phyloP scores from a whole-genome alignment of 2,329 filamentous ascomycete species.

The Alternaria longipes region DNA sequence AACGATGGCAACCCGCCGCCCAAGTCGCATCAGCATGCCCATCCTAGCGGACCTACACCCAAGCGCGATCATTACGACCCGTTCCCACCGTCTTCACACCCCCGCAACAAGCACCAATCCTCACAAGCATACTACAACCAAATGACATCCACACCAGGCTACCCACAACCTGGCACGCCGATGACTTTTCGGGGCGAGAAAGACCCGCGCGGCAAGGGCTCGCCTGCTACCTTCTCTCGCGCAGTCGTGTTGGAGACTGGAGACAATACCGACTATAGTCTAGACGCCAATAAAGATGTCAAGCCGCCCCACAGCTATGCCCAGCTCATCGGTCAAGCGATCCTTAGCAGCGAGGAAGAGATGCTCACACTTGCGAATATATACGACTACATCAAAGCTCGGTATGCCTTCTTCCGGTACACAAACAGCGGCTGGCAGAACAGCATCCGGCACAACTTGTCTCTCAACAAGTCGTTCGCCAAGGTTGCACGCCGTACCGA shows the following conservation, averaged over 20 bases:
- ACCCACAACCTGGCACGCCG: conserved; percentile 45
- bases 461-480: conserved; percentile 91
- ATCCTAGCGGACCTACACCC: conserved; percentile 47
- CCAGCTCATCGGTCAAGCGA: conserved; percentile 95
- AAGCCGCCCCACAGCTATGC: conserved; percentile 98
- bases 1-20: conserved; percentile 45
- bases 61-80: conserved; percentile 51
- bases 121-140: conserved; percentile 45
- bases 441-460: conserved; percentile 95
- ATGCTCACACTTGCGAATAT: conserved; percentile 92
- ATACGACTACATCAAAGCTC: conserved; percentile 89
- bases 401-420: conserved; percentile 92
- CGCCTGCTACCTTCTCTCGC: conserved; percentile 59
- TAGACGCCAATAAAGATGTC: conserved; percentile 85
- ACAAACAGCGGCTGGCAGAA: conserved; percentile 95
- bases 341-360: conserved; percentile 84
- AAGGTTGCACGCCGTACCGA: conserved; percentile 93
- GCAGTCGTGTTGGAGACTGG: conserved; percentile 63
- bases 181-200: conserved; percentile 48
- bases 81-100: conserved; percentile 49
- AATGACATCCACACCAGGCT: conserved; percentile 50
- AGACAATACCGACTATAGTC: conserved; percentile 76
- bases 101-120: conserved; percentile 41
- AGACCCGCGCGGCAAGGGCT: conserved; percentile 53
- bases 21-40: conserved; percentile 44